phyloP scores from a whole-genome alignment of 164 flowering plant species.

The Tinospora cordifolia region DNA sequence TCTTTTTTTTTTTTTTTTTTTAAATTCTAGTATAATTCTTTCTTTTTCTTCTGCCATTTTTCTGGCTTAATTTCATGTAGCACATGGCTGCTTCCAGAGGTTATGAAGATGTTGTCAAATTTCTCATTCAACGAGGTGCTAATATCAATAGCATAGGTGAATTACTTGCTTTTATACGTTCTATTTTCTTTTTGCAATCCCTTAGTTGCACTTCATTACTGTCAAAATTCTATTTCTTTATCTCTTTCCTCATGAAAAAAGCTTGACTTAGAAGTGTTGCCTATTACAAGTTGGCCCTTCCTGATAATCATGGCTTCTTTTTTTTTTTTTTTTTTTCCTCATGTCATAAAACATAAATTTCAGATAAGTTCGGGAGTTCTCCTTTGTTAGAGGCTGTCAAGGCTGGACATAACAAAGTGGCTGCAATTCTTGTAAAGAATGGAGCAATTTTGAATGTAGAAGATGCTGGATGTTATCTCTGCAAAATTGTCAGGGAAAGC shows the following conservation, averaged over 20 bases:
- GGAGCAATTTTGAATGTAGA: conserved; percentile 11
- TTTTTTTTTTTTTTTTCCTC: too few relatives aligned
- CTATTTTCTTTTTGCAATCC: conserved; percentile 13
- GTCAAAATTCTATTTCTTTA: too few relatives aligned
- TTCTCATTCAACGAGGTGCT: conserved; percentile 50
- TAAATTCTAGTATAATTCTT: too few relatives aligned
- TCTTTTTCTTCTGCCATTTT: too few relatives aligned
- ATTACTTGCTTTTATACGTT: not conserved
- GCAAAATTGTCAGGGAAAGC: conserved; percentile 22
- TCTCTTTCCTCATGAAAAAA: too few relatives aligned
- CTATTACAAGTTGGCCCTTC: too few relatives aligned
- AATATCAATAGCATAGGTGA: conserved; percentile 49
- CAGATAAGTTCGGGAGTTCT: conserved; percentile 38
- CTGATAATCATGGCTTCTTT: too few relatives aligned
- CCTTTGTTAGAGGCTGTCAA: conserved; percentile 62
- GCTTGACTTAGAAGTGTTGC: too few relatives aligned
- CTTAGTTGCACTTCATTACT: too few relatives aligned
- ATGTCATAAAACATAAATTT: too few relatives aligned
- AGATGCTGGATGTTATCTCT: conserved; percentile 47
- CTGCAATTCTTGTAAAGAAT: too few relatives aligned
- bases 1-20: too few relatives aligned
- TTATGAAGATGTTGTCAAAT: conserved; percentile 47
- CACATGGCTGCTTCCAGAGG: conserved; percentile 81
- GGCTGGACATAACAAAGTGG: conserved; percentile 26
- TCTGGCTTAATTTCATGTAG: conserved; percentile 37